Evolutionary conservation across 768 basidiomycete genomes (phyloP), one percentile per base, ranked within the genome.

Genomic region (Daedalea quercina): DNA sequence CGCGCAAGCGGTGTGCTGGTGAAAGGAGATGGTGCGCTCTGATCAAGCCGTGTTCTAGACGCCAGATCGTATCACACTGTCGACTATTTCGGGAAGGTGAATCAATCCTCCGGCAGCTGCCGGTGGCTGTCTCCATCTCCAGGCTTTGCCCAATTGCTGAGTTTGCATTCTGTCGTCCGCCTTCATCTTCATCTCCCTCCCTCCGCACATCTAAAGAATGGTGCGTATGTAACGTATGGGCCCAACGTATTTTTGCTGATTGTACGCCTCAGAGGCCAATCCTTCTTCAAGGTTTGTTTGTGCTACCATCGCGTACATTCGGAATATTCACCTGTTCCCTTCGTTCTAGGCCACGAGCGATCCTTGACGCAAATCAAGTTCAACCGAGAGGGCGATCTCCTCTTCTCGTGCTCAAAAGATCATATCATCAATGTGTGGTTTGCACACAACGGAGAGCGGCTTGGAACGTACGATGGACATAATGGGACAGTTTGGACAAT

Each of bases 401-500:
- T 99, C 47, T 96, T 99, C 70, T 86, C 93, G 22, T 91, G 88
- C 65, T 93, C 92, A 61, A 99, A 99, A 78, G 96, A 99, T 69
- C 80, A 87, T 63, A 69, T 90, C 60, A 90, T 97, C 68, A 97
- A 96, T 66, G 94, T 92, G 47, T 98, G 95, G 95, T 96, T 80
- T 69, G 86, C 94, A 12, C 91, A 95, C 63, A 99, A 99, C 63
- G 96, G 96, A 47, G 96, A 98, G 75, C 79, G 96, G 54, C 70
- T 99, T 62, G 96, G 96, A 33, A 99, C 96, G 54, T 98, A 96
- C 65, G 84, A 90, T 44, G 96, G 94, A 37, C 85, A 96, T 70
- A 99, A 98, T 63, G 96, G 96, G 52, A 78, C 90, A 0, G 89
- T 99, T 24, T 98, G 96, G 96, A 94, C 94, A 48, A 82, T 94